Percentiles rank a stretch among this genome's conserved stretches.
phyloP scores from a whole-genome alignment of 345 rosid species.

The Populus davidiana region DNA sequence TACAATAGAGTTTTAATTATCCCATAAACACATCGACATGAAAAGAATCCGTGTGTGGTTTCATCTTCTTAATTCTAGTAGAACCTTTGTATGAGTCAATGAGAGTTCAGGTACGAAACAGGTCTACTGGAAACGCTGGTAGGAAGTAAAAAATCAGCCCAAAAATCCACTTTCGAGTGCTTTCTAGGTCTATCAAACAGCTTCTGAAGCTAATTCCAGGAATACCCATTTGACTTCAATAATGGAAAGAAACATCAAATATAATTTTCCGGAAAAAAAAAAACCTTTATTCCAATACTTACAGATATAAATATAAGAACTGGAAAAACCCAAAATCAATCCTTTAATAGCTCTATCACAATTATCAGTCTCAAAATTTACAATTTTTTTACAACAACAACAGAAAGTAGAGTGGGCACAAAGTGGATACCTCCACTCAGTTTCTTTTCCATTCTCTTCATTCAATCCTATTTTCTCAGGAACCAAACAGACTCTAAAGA shows the following conservation, averaged over 20 bases:
- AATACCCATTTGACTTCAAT: slow-evolving; percentile 9
- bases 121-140: background rate
- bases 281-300: background rate
- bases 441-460: slow-evolving; percentile 1
- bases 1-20: background rate
- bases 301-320: background rate
- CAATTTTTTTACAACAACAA: background rate
- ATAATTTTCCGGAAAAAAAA: background rate
- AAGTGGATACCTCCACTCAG: background rate
- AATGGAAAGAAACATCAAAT: slow-evolving; percentile 2
- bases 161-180: background rate
- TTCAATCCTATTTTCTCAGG: slow-evolving; percentile 7
- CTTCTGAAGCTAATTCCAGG: slow-evolving; percentile 7
- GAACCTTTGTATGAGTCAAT: background rate
- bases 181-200: background rate
- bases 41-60: background rate
- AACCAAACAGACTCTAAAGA: slow-evolving; percentile 24
- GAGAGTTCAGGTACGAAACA: background rate
- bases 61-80: background rate
- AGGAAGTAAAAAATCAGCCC: slow-evolving; percentile 1
- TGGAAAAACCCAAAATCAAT: slow-evolving; percentile 2
- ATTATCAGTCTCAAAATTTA: background rate
- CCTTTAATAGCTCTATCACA: background rate
- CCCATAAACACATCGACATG: background rate
- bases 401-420: background rate